Conservation (phyloP, 805 yeast genomes). For the Priceomyces castillae region DNA sequence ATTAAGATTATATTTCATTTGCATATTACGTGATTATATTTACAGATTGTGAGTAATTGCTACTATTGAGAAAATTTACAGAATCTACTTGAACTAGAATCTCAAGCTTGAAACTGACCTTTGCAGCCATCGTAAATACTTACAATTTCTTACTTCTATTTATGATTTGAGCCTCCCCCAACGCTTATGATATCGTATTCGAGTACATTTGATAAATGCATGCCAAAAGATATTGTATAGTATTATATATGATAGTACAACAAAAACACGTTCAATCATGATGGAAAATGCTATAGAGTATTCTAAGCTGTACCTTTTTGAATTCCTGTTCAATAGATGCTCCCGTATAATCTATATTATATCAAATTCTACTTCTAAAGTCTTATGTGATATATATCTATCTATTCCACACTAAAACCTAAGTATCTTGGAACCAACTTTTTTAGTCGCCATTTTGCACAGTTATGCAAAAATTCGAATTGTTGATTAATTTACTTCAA, state of each 20-base stretch:
- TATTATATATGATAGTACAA: conserved; percentile 76
- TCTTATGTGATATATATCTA: background rate
- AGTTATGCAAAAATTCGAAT: no score
- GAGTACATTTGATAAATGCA: no score
- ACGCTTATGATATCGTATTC: conserved; percentile 41
- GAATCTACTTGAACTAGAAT: conserved; percentile 39
- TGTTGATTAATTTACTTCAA: no score
- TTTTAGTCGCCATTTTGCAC: background rate
- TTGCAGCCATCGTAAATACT: no score
- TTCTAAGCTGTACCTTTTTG: conserved; percentile 45
- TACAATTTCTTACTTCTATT: no score
- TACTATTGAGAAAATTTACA: no score
- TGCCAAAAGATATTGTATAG: conserved; percentile 46
- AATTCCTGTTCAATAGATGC: conserved; percentile 42
- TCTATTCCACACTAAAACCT: no score
- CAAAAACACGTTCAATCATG: conserved; percentile 66
- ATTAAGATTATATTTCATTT: no score
- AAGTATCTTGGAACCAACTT: conserved; percentile 1
- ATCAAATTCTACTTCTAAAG: conserved; percentile 4
- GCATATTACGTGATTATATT: no score
- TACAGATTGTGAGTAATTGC: no score
- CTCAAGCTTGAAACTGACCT: no score
- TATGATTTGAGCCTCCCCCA: no score
- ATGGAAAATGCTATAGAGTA: conserved; percentile 56
- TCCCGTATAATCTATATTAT: conserved; percentile 25